phyloP scores from a whole-genome alignment of 2,329 filamentous ascomycete genomes.

The Onygenales sp. region DNA sequence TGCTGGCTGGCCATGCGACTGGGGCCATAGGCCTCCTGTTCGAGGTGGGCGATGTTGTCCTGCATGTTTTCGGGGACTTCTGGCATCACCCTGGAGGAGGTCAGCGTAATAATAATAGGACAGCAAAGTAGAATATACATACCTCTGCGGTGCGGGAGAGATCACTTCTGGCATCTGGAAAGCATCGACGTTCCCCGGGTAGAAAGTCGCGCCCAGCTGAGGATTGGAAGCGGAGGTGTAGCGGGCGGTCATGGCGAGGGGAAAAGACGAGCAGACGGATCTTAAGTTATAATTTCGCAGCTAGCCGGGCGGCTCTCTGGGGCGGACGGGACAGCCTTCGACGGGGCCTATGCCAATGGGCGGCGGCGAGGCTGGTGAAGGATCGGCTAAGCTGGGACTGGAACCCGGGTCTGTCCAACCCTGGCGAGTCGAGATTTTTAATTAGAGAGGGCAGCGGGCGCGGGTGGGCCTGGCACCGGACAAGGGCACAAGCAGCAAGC shows the following conservation, averaged over 20 bases:
- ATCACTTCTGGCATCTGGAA: conserved; percentile 62
- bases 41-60: conserved; percentile 82
- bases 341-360: too few species aligned
- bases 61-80: conserved; percentile 97
- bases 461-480: too few species aligned
- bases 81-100: conserved; percentile 66
- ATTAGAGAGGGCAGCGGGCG: too few species aligned
- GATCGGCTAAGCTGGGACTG: too few species aligned
- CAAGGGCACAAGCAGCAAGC: too few species aligned
- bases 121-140: conserved; percentile 7
- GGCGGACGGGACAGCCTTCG: not conserved
- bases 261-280: conserved; percentile 1
- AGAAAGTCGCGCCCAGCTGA: conserved; percentile 53
- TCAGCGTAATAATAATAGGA: not conserved
- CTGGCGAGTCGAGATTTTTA: too few species aligned
- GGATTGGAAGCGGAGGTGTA: conserved; percentile 28
- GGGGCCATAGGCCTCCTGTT: conserved; percentile 57
- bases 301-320: not conserved
- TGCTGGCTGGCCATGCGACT: conserved; percentile 36
- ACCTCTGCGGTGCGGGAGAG: conserved; percentile 63
- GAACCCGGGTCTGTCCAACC: too few species aligned
- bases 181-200: conserved; percentile 58
- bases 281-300: conserved; percentile 4
- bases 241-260: conserved; percentile 22
- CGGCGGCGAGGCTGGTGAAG: too few species aligned